These are phyloP conservation scores for Mortierella sp. DNA, from an alignment of 371 early-diverging fungal species.

Conservation along the genomic window DNA sequence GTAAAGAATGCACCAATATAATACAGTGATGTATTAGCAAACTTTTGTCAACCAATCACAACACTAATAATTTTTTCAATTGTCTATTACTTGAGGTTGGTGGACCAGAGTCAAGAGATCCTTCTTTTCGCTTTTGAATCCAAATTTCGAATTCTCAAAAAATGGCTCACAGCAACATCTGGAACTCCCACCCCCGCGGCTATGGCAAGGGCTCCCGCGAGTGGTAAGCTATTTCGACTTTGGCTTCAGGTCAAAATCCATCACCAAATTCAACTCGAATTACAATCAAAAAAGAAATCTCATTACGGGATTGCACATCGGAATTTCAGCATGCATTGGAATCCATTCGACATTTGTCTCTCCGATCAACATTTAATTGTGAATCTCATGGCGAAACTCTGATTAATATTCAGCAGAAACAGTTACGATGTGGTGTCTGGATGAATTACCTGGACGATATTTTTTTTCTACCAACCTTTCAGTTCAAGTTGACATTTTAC, in stretches of 20 bases:
- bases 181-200: constrained; percentile 90
- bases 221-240: constrained; percentile 77
- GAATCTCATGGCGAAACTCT: constrained; percentile 6
- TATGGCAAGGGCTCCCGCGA: constrained; percentile 99
- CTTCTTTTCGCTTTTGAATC: constrained; percentile 46
- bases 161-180: constrained; percentile 97
- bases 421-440: background rate
- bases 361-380: background rate
- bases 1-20: background rate
- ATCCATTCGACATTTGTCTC: background rate
- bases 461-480: too few species aligned
- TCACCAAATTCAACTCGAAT: background rate
- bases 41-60: too few species aligned
- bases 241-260: background rate
- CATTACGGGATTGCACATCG: background rate
- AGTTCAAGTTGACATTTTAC: background rate
- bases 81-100: constrained; percentile 6
- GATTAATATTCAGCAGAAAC: background rate
- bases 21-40: background rate
- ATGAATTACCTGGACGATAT: background rate
- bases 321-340: background rate
- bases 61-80: constrained; percentile 10
- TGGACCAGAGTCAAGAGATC: constrained; percentile 15
- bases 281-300: background rate
- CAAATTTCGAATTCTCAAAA: constrained; percentile 63